Percentiles rank a stretch among this genome's conserved stretches.
Evolutionary conservation across 179 eudicot species (phyloP).

Genomic region (Beta macrorhiza): DNA sequence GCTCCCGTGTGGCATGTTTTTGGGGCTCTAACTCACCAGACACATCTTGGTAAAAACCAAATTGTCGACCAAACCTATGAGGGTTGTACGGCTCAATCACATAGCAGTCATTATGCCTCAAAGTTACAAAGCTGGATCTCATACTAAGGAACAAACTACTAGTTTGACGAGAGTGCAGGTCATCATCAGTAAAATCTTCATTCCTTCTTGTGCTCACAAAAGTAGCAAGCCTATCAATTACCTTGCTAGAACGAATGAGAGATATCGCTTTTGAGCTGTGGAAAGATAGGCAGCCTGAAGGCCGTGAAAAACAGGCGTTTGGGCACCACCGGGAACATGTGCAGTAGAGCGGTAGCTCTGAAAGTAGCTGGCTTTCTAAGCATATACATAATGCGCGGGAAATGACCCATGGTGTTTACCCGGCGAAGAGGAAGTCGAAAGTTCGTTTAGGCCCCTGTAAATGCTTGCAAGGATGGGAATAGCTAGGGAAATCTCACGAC

Average conservation of each 20-base stretch:
- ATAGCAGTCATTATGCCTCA: background rate
- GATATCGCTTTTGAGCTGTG: background rate
- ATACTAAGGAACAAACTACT: background rate
- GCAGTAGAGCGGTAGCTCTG: background rate
- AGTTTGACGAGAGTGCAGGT: fast-evolving
- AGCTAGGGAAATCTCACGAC: too few species aligned
- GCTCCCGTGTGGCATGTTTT: background rate
- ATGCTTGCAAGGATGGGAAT: too few species aligned
- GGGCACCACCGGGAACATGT: background rate
- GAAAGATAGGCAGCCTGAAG: too few species aligned
- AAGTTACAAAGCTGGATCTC: background rate
- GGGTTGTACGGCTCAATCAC: background rate
- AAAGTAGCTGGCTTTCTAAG: background rate
- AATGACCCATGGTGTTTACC: background rate
- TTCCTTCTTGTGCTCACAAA: background rate
- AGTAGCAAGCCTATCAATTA: background rate
- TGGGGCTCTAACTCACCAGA: background rate
- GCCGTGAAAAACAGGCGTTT: background rate
- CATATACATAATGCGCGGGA: background rate
- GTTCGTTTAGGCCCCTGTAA: background rate
- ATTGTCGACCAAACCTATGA: slow-evolving; percentile 1
- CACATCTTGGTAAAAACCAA: slow-evolving; percentile 6
- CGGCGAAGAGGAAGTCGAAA: background rate
- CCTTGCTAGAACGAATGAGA: background rate
- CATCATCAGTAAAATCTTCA: background rate